Evolutionary conservation across 495 filamentous ascomycete genomes (phyloP), one percentile per base, ranked within the genome.

Genomic region (Cercophora scortea): DNA sequence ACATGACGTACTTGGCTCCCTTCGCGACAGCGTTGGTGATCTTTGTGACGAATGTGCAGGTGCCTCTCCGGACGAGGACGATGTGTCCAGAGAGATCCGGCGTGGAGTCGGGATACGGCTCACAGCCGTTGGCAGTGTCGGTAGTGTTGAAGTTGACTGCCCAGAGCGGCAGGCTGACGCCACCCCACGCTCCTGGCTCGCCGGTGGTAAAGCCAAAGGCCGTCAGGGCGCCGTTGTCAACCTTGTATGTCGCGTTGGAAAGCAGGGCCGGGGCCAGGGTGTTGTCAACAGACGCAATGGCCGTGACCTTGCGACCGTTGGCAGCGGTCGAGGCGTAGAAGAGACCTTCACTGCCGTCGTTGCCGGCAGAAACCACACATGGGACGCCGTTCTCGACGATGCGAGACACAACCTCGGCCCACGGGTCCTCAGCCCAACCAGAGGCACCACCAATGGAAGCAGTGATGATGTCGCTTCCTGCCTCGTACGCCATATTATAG

Each of bases 391-490:
- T 64, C 12, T 74, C 71, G n/a, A 79, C 78, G 50, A 82, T 80
- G 18, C 75, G 70, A 32, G 73, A 72, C 13, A 79, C 75, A 3
- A 71, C 77, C 10, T 70, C 67, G 13, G 75, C 71, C 77, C 78
- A 81, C 6, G 75, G 71, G 42, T 78, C 77, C 56, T 81, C 78
- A 3, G 66, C 65, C 78, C 78, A 82, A 11, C 79, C 80, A 0
- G 68, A 72, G 18, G 77, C 63, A 0, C 72, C 72, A n/a, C 80
- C 80, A 44, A 83, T 75, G 6, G 78, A 81, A 10, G 77, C 77
- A 25, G 79, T 79, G 57, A 83, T 83, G 56, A 83, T 73, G 59
- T 82, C 78, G 32, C 73, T 76, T 11, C 78, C 78, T 42, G 67
- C 78, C 57, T 82, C 74, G 53, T 74, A 82, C 5, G 79, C 80